Evolutionary conservation across 2,329 filamentous ascomycete species (phyloP), one percentile per base, ranked within the genome.

Genomic region (Pseudogymnoascus sp.): DNA sequence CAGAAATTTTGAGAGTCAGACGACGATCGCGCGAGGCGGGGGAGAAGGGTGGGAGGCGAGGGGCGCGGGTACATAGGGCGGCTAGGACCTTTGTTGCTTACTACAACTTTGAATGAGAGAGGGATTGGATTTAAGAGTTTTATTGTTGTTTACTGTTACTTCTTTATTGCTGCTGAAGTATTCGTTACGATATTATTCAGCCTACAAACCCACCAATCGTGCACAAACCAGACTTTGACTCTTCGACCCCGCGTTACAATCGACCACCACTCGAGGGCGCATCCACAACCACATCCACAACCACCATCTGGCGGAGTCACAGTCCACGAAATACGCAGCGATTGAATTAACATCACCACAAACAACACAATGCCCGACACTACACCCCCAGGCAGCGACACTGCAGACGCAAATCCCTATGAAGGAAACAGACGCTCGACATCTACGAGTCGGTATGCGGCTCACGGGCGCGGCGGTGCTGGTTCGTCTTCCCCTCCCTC

Each of bases 1-100:
- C 41, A 44, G 41, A 44, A 44, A 44, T 44, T 44, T 44, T 44
- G 41, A 41, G 38, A 44, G 41, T 44, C 41, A 44, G 41, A 21
- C 41, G 41, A 44, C 21, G 39, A 41, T 41, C 39, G 39, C 15
- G 39, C 39, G 39, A 41, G 41, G 41, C 41, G 41, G 41, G 39
- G 39, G 39, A n/a, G 33, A 17, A 21, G 21, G 21, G 21, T 21
- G 38, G 17, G 41, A 25, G 41, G 17, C 41, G 41, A 15, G 36
- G 17, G 41, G 17, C 10, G 10, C 10, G 21, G 12, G 17, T 42
- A 42, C 39, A 25, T 42, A 44, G 25, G 41, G 12, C 36, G 36
- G 13, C 5, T 44, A 3, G 21, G 13, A 9, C 21, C 25, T 25
- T 13, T 6, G 10, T 44, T 12, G 21, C 21, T 44, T 27, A 12